Base-by-base conservation (phyloP, 2,329 filamentous ascomycete species). In the Fusarium tupiense region DNA sequence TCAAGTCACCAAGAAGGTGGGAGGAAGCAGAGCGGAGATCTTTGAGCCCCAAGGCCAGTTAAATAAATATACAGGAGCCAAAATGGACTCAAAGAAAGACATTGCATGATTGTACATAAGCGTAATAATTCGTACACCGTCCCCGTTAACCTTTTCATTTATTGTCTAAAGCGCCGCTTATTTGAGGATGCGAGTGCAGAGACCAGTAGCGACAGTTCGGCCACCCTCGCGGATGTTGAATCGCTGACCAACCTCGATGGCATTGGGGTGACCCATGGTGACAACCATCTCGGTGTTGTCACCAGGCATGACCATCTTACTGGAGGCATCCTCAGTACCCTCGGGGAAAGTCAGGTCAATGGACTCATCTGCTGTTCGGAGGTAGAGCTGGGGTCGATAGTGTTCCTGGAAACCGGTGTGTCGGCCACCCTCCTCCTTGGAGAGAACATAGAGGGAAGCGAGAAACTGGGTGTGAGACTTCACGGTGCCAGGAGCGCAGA, bases 151-250 rank as follows among this genome's bases (percentile, higher is more conserved):
- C 72, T 64, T 69, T 72, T 60, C 63, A 33, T 57, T 29, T 59
- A 52, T 49, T 59, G 35, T 72, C 58, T 70, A 73, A 59, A 69
- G 41, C 47, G 56, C 59, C 49, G 60, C 76, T 86, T 89, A 90
- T 80, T 89, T 84, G 61, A 91, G 73, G 81, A 96, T 91, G 80
- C 92, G 91, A 76, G 94, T 96, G 79, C 95, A 88, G 78, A 96
- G 87, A 84, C 94, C 94, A 79, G 94, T 96, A 78, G 93, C 94
- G 67, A 96, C 93, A 69, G 94, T 96, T 79, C 94, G 91, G 80
- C 96, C 95, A 87, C 96, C 96, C 88, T 99, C 96, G 85, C 96
- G 94, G 82, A 99, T 91, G 89, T 98, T 99, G 91, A 99, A 96
- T 80, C 96, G 94, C 88, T 98, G 94, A 79, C 96, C 96, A 73